Evolutionary conservation across 2,329 filamentous ascomycete species (phyloP), one percentile per base, ranked within the genome.

Genomic region (Trichophyton equinum): DNA sequence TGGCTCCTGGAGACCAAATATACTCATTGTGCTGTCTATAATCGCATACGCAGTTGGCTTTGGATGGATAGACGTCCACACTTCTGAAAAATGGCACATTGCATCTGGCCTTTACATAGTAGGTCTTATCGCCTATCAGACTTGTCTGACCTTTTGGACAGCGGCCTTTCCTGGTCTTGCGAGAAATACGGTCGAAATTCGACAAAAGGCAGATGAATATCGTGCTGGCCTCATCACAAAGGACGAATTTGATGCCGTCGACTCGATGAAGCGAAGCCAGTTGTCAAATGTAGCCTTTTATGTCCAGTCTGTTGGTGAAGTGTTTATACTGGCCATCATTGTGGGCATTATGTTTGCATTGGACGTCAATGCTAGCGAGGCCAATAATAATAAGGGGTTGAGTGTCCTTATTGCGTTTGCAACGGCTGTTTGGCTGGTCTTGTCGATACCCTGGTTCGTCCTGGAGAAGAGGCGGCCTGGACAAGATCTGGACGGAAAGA

Each of bases 121-220:
- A 15, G 85, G 84, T 36, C 64, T 87, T 47, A 84, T 88, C 64
- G 80, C 81, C 0, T 87, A 87, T 65, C 84, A 87, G 70, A 80
- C 85, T 1, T 85, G 82, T 0, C 74, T 87, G 57, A 87, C 85
- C 0, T 87, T 86, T 69, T 87, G 84, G 83, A 85, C 83, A 0
- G 84, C 85, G 0, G 83, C 85, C 0, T 84, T 84, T 61, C 81
- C 82, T 2, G 77, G 80, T 0, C 71, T 85, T 6, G 81, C 82
- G 3, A 71, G 81, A 5, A 83, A 84, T 64, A 81, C 79, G 0
- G 67, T 69, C 1, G 74, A 79, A 25, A 72, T 84, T 67, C 74
- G 81, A 27, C 69, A 72, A 1, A 78, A 77, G 59, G 80, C 81
- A 4, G 73, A 76, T 38, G 73, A 76, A n/a, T 80, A 77, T 58